A percentile compares a stretch with the other conserved stretches of the same genome.
These are phyloP conservation scores for Medicago arabica DNA, from an alignment of 306 rosid genomes.

Conservation along the genomic window DNA sequence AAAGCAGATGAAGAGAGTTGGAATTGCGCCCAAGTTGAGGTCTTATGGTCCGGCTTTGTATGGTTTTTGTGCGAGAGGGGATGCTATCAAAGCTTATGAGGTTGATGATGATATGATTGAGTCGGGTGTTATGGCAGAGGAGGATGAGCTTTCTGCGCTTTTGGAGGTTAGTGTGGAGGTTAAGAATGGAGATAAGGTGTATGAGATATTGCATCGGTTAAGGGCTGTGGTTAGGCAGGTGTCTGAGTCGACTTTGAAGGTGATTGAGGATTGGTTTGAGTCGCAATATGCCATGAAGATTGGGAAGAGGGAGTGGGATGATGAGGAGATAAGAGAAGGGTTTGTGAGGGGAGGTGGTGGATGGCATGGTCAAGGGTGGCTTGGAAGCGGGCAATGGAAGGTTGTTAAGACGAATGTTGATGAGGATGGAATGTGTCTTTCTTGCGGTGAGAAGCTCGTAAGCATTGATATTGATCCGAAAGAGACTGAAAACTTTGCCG, in stretches of 20 bases:
- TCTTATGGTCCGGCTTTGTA: conserved; percentile 83
- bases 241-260: conserved; percentile 62
- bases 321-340: conserved; percentile 59
- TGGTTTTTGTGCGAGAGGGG: conserved; percentile 80
- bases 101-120: conserved; percentile 80
- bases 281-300: conserved; percentile 57
- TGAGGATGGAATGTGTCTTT: conserved; percentile 63
- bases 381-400: conserved; percentile 86
- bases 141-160: conserved; percentile 78
- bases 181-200: conserved; percentile 65
- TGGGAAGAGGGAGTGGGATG: conserved; percentile 74
- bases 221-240: conserved; percentile 80
- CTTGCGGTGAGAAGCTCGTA: conserved; percentile 72
- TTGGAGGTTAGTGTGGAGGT: conserved; percentile 59
- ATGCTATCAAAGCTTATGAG: conserved; percentile 71
- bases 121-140: conserved; percentile 64
- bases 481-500: conserved; percentile 79
- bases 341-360: conserved; percentile 82
- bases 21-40: conserved; percentile 71
- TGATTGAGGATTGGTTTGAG: conserved; percentile 77
- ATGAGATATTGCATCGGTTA: conserved; percentile 76
- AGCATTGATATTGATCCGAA: conserved; percentile 88
- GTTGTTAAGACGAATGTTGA: conserved; percentile 69
- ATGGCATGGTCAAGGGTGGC: conserved; percentile 99
- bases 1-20: conserved; percentile 68